Conservation (phyloP, 2,329 filamentous ascomycete genomes). For the Colletotrichum musicola region DNA sequence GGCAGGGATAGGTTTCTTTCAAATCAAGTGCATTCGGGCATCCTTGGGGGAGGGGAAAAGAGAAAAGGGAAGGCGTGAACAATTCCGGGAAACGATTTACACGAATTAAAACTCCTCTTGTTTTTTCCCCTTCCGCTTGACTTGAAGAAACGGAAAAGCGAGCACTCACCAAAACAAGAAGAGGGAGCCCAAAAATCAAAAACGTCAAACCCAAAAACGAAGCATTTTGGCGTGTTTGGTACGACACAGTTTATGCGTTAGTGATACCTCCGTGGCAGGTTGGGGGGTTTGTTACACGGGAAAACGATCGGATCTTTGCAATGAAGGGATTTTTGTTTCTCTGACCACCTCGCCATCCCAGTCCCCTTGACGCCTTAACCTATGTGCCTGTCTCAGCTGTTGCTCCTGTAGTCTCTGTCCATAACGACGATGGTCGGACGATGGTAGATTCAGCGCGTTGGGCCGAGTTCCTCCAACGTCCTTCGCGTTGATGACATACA, state of each 20-base stretch:
- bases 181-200: constrained; percentile 24
- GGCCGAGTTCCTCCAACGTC: too few relatives aligned
- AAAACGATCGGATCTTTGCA: constrained; percentile 26
- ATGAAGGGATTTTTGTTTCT: constrained; percentile 33
- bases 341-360: constrained; percentile 7
- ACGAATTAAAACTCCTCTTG: constrained; percentile 22
- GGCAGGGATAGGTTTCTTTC: constrained; percentile 36
- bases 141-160: constrained; percentile 17
- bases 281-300: constrained; percentile 25
- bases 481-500: too few relatives aligned
- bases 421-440: too few relatives aligned
- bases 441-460: too few relatives aligned
- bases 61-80: constrained; percentile 15
- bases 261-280: neutral
- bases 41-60: constrained; percentile 16
- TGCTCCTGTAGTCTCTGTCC: too few relatives aligned
- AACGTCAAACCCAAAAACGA: constrained; percentile 23
- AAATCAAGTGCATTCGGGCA: constrained; percentile 33
- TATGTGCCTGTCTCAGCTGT: too few relatives aligned
- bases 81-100: constrained; percentile 28
- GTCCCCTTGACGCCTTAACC: neutral
- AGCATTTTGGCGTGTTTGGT: constrained; percentile 13
- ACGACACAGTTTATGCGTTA: constrained; percentile 22
- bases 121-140: constrained; percentile 22
- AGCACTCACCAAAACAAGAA: constrained; percentile 22